Evolutionary conservation across 2,329 filamentous ascomycete genomes (phyloP), one percentile per base, ranked within the genome.

Genomic region (Stagonosporopsis vannaccii): DNA sequence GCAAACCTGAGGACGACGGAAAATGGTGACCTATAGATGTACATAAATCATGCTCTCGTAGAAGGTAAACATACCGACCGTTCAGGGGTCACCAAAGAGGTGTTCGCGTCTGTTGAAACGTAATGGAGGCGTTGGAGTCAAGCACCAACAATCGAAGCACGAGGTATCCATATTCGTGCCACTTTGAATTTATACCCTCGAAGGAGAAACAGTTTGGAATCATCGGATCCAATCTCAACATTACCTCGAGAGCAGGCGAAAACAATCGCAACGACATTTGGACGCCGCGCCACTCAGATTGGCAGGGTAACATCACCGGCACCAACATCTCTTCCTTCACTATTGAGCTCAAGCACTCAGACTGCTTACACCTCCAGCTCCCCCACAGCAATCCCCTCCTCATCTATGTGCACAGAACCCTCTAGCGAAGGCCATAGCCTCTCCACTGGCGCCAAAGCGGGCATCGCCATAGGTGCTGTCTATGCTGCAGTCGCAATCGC

Each of bases 111-210:
- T 28, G 45, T 45, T 3, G 51, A 54, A n/a, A 37, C 40, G 2
- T 33, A 44, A 6, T 58, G 32, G 48, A 48, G 12, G 26, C 35
- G 37, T 26, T 49, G 8, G 20, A 49, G 36, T 42, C 46, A 9
- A 37, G 35, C 20, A 42, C 37, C 36, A 49, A 50, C 28, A 53
- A 35, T 39, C 49, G 39, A 23, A 42, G 26, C 17, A 45, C 40
- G 41, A 45, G 41, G n/a, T 39, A 40, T 2, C 55, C 44, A 23
- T 53, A 36, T 6, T 13, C 28, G 12, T 53, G 55, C 30, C 55
- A 58, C 32, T 44, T 48, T 36, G 44, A 58, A 20, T 44, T 58
- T n/a, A 42, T 54, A 19, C 45, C 39, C 25, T 35, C 41, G 9
- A 47, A 51, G 6, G 36, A 35, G 17, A 20, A 32, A 23, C 30